A percentile compares a stretch with the other conserved stretches of the same genome.
Evolutionary conservation across 495 filamentous ascomycete genomes (phyloP).

Genomic region (Mytilinidion resinicola): DNA sequence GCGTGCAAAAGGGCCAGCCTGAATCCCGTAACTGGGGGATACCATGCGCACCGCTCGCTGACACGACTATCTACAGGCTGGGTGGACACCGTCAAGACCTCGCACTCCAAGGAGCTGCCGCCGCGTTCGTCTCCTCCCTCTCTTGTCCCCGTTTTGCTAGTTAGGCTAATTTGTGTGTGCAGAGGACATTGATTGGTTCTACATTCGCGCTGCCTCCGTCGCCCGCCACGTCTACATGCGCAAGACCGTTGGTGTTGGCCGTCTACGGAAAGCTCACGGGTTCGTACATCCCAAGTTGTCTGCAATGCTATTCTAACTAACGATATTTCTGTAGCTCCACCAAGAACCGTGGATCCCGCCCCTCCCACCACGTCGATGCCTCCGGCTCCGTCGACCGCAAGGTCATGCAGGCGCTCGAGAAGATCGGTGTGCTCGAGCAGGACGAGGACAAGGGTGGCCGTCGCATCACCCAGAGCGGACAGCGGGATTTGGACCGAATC

Average conservation of each 20-base stretch:
- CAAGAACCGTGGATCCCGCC: conserved; percentile 93
- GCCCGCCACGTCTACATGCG: conserved; percentile 98
- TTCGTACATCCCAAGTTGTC: neutral
- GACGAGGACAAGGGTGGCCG: conserved; percentile 97
- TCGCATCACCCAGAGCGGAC: conserved; percentile 91
- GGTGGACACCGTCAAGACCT: conserved; percentile 99
- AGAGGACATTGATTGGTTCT: conserved; percentile 57
- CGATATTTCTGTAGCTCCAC: conserved; percentile 49
- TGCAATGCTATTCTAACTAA: neutral
- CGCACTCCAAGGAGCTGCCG: conserved; percentile 86
- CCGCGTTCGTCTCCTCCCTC: conserved; percentile 50
- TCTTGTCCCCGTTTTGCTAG: neutral
- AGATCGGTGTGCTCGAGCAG: conserved; percentile 94
- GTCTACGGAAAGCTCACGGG: conserved; percentile 83
- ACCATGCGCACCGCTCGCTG: conserved; percentile 28
- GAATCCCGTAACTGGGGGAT: conserved; percentile 41
- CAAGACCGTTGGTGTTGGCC: conserved; percentile 96
- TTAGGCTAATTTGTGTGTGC: neutral
- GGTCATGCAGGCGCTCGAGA: conserved; percentile 92
- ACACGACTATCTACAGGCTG: conserved; percentile 57
- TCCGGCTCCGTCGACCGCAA: conserved; percentile 93
- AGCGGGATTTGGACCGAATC: conserved; percentile 97
- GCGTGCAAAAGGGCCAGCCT: conserved; percentile 11
- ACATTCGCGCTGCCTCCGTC: conserved; percentile 91
- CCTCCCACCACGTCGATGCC: conserved; percentile 92